Evolutionary conservation across 345 rosid genomes (phyloP).

Genomic region (Mallotus nudiflorus): DNA sequence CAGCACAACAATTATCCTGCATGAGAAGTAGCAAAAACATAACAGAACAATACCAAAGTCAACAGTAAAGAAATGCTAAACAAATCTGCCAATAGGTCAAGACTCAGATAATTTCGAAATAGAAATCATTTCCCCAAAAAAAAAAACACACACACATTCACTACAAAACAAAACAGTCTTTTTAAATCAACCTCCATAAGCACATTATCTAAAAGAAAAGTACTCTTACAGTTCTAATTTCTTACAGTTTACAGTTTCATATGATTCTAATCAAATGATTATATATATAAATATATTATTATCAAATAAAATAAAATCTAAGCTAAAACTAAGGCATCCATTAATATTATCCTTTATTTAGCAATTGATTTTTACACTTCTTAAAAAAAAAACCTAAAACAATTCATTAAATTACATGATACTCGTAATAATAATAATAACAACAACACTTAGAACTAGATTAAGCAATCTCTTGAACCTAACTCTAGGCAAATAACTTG

Average conservation of each 20-base stretch:
- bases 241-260: too few species aligned
- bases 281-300: too few species aligned
- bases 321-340: background rate
- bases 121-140: constrained; percentile 1
- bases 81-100: constrained; percentile 13
- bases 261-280: too few species aligned
- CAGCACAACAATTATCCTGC: constrained; percentile 80
- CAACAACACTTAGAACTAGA: background rate
- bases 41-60: constrained; percentile 7
- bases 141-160: background rate
- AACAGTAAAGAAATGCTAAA: constrained; percentile 10
- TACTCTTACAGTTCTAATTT: too few species aligned
- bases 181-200: background rate
- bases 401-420: too few species aligned
- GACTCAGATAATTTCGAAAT: background rate
- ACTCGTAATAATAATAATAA: too few species aligned
- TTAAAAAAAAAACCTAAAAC: too few species aligned
- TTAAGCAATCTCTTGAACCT: background rate
- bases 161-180: too few species aligned
- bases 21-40: constrained; percentile 8
- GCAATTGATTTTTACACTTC: too few species aligned
- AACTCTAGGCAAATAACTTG: background rate
- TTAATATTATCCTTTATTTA: background rate
- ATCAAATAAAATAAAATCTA: too few species aligned
- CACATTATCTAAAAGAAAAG: too few species aligned